Conservation (phyloP, 345 rosid genomes). For the Populus deltoides region DNA sequence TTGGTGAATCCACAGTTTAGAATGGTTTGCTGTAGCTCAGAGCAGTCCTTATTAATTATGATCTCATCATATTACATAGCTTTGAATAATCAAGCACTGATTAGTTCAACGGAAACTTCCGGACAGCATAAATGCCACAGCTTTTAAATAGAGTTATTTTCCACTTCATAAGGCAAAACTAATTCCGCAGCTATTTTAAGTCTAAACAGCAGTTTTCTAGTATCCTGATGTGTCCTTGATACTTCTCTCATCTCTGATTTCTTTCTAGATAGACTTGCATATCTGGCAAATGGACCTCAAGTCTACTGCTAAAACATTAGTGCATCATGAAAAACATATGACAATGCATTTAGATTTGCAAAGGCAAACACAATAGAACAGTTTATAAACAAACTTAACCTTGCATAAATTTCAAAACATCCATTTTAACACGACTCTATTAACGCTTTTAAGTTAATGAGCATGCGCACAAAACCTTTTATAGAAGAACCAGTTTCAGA, state of each 20-base stretch:
- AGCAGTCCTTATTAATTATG: too few relatives aligned
- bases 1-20: too few relatives aligned
- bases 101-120: neutral
- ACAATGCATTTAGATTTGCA: neutral
- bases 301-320: neutral
- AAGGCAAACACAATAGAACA: neutral
- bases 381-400: neutral
- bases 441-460: neutral
- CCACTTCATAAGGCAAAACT: neutral
- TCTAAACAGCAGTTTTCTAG: neutral
- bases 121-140: too few relatives aligned
- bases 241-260: too few relatives aligned
- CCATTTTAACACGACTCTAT: neutral
- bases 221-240: too few relatives aligned
- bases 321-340: neutral
- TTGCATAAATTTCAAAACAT: neutral
- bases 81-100: neutral
- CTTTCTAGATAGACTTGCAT: neutral
- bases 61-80: neutral
- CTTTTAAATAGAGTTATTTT: neutral
- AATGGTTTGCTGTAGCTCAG: too few relatives aligned
- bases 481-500: constrained; percentile 76
- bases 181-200: neutral
- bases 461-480: constrained; percentile 52
- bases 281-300: neutral